Evolutionary conservation across 1,139 yeast genomes (phyloP), one percentile per base, ranked within the genome.

Genomic region (Debaryomyces subglobosus): DNA sequence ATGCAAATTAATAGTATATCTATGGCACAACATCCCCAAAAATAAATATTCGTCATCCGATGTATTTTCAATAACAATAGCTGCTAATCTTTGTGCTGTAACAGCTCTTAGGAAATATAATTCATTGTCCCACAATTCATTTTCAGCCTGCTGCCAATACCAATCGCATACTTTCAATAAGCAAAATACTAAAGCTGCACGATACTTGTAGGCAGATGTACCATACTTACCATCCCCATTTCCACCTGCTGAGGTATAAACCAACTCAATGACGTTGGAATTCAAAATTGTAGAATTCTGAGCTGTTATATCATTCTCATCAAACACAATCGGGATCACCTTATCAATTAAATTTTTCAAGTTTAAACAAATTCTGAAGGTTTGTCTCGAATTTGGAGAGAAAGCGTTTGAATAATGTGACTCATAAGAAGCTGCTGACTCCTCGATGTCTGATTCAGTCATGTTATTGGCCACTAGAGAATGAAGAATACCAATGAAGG

Each of bases 161-260:
- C 97, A 90, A 33, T 78, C 81, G 45, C 87, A 79, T n/a, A 88
- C 94, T 57, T 82, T 84, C 52, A 90, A 69, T 50, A 90, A 71
- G 45, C 88, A 84, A 66, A 86, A 90, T 1, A 88, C 75, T 45
- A 89, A 64, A 23, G 82, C 75, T 0, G 92, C 86, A 46, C 86
- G 80, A 62, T 88, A 89, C 58, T 83, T 81, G 56, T 78, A 73
- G 1, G 85, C 74, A 3, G 86, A 75, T 0, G 86, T 69, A 0
- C 85, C 86, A 10, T 61, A 57, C 46, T 72, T 67, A 13, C 92
- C 89, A 41, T 78, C 68, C 3, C 89, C 88, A 49, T 78, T 76
- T 16, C 96, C 96, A 9, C 96, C 96, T 16, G 96, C 96, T 2
- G 96, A 95, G 39, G 77, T 77, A 49, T 80, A 76, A 1, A 85